Conservation (phyloP, 208 protist species). For the Balamuthia mandrillaris region DNA sequence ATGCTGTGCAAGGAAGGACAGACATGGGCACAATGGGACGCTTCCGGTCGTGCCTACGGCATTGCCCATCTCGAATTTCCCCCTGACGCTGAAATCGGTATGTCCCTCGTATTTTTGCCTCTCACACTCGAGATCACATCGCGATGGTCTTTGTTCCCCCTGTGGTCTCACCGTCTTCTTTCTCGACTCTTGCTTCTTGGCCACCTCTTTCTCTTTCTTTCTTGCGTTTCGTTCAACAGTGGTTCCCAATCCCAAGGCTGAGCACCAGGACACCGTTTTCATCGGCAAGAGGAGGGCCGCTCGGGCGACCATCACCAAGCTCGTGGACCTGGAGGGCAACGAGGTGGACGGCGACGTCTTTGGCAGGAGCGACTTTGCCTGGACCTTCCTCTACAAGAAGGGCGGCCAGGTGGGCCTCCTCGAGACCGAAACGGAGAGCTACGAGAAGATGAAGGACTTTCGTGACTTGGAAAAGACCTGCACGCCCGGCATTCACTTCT, state of each 20-base stretch:
- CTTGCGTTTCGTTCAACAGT: not conserved
- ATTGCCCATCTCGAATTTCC: not conserved
- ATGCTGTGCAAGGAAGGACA: not conserved
- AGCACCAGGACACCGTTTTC: not conserved
- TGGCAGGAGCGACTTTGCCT: not conserved
- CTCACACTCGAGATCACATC: too few species aligned
- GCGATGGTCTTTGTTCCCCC: not conserved
- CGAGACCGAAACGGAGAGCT: not conserved
- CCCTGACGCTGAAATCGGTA: not conserved
- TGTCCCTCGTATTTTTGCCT: too few species aligned
- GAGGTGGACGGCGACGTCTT: not conserved
- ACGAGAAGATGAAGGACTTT: conserved; percentile 25
- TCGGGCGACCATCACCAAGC: not conserved
- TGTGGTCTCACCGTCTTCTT: not conserved
- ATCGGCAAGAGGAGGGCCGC: not conserved
- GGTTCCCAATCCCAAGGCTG: not conserved
- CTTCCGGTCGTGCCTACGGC: not conserved
- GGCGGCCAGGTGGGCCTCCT: not conserved
- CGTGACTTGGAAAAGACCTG: not conserved
- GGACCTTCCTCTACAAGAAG: not conserved
- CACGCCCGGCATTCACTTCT: not conserved
- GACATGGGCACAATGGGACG: not conserved
- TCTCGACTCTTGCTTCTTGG: not conserved
- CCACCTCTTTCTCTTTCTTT: not conserved
- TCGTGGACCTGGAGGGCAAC: not conserved